Conservation (phyloP, 345 rosid species). For the Ceriops decandra region DNA sequence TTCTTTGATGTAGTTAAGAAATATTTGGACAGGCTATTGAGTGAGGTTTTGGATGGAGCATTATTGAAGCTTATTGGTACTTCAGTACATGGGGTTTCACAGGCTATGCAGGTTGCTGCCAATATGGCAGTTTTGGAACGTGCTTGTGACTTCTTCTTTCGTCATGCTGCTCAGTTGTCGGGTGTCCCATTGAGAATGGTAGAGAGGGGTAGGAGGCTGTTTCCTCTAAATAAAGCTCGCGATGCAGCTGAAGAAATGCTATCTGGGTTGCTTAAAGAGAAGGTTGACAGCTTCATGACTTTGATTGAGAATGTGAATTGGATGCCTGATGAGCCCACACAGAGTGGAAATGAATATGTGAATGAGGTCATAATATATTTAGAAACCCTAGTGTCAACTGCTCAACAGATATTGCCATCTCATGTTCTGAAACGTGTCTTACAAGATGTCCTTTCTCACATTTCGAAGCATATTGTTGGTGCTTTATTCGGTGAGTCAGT, state of each 20-base stretch:
- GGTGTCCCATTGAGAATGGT: slow-evolving; percentile 90
- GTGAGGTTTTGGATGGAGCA: slow-evolving; percentile 83
- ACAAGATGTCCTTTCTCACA: slow-evolving; percentile 76
- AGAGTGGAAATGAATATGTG: slow-evolving; percentile 87
- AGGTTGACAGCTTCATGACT: slow-evolving; percentile 89
- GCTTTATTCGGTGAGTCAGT: slow-evolving; percentile 64
- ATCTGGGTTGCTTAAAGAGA: slow-evolving; percentile 81
- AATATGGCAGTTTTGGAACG: slow-evolving; percentile 96
- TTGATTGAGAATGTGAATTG: slow-evolving; percentile 93
- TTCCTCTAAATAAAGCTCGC: slow-evolving; percentile 78
- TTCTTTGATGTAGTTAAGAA: slow-evolving; percentile 87
- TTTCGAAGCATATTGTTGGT: slow-evolving; percentile 77
- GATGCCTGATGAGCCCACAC: slow-evolving; percentile 79
- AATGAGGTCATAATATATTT: slow-evolving; percentile 89
- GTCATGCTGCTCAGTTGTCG: slow-evolving; percentile 93
- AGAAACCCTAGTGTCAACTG: slow-evolving; percentile 89
- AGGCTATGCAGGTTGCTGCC: slow-evolving; percentile 97
- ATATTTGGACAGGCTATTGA: slow-evolving; percentile 83
- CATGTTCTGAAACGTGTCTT: slow-evolving; percentile 75
- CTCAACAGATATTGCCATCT: slow-evolving; percentile 88
- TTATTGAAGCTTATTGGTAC: slow-evolving; percentile 69
- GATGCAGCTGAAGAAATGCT: slow-evolving; percentile 87
- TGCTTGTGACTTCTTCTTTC: slow-evolving; percentile 94
- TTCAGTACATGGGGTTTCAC: slow-evolving; percentile 82
- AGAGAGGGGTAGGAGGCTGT: slow-evolving; percentile 93